phyloP scores from a whole-genome alignment of 371 early-diverging fungal genomes.

The Haplosporangium sp. region DNA sequence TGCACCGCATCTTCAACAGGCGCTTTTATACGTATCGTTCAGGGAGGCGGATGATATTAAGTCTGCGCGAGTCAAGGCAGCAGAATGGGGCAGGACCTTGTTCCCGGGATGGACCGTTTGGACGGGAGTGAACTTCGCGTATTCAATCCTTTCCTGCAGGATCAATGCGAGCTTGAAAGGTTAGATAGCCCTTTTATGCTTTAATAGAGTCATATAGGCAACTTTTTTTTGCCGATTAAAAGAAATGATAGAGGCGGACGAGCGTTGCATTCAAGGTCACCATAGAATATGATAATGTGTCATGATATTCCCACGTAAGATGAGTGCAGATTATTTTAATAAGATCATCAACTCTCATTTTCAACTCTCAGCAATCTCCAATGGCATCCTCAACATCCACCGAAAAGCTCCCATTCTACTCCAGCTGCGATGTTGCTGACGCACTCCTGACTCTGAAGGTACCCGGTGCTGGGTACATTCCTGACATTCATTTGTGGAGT shows the following conservation, averaged over 20 bases:
- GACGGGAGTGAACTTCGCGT: background rate
- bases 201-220: no score
- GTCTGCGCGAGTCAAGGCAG: background rate
- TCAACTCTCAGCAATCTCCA: background rate
- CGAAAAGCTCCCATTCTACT: conserved; percentile 36
- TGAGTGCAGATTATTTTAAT: no score
- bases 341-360: background rate
- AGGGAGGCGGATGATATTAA: no score
- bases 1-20: conserved; percentile 10
- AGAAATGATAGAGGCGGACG: no score
- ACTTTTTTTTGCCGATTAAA: no score
- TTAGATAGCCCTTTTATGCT: no score
- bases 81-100: background rate
- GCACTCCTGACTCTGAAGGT: conserved; percentile 74
- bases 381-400: conserved; percentile 16
- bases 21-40: background rate
- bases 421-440: conserved; percentile 72
- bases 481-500: conserved; percentile 74
- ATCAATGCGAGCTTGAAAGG: no score
- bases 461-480: conserved; percentile 72
- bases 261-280: no score
- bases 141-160: background rate
- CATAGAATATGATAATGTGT: no score
- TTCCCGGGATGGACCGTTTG: background rate
- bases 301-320: no score